Conservation (phyloP, 306 rosid species). For the Elaeagnus macrophylla region DNA sequence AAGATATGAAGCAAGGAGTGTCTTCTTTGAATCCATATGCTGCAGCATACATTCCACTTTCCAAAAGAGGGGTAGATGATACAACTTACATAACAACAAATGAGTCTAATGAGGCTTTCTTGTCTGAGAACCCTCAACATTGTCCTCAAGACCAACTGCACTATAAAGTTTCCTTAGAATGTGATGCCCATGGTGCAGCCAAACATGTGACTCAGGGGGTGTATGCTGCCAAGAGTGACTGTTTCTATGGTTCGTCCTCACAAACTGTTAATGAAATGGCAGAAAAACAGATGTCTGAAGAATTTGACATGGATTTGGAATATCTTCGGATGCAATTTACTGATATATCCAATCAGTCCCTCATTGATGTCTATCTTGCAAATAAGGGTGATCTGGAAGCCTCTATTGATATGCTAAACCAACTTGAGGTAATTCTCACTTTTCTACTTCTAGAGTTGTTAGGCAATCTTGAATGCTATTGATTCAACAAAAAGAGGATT, state of each 20-base stretch:
- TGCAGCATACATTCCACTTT: conserved; percentile 58
- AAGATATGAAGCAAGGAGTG: conserved; percentile 44
- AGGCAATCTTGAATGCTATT: not conserved
- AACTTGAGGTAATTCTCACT: conserved; percentile 55
- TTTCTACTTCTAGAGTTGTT: not conserved
- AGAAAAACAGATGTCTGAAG: conserved; percentile 35
- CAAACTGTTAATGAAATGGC: conserved; percentile 24
- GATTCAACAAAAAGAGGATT: no score
- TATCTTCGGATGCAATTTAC: conserved; percentile 62
- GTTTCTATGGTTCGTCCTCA: conserved; percentile 30
- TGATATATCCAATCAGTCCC: conserved; percentile 51
- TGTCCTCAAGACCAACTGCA: conserved; percentile 16
- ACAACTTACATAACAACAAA: conserved; percentile 21
- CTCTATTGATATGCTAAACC: conserved; percentile 68
- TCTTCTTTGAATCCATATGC: conserved; percentile 81
- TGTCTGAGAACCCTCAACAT: conserved; percentile 34
- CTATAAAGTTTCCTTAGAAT: conserved; percentile 15
- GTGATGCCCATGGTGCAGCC: conserved; percentile 12
- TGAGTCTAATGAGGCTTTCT: conserved; percentile 22
- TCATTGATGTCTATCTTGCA: conserved; percentile 54
- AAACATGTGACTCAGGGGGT: conserved; percentile 16
- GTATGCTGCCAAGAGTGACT: conserved; percentile 24
- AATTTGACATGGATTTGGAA: conserved; percentile 55
- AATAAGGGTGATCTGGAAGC: conserved; percentile 57
- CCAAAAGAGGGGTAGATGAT: conserved; percentile 37